A percentile compares a stretch with the other conserved stretches of the same genome.
Evolutionary conservation across 73 alveolate species (phyloP).

Genomic region (Paramecium sonneborni): DNA sequence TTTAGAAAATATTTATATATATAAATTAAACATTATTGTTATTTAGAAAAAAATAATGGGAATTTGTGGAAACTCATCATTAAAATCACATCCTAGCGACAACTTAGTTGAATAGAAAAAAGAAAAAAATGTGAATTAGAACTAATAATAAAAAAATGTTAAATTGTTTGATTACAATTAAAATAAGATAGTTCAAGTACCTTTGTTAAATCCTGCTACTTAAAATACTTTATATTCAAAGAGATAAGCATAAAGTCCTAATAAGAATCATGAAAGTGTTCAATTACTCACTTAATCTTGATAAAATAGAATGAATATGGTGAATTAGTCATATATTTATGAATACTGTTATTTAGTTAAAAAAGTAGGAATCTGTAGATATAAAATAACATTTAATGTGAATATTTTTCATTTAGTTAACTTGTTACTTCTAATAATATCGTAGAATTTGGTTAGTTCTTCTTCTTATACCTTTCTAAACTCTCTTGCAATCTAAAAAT

Average conservation of each 20-base stretch:
- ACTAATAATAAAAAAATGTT: background rate
- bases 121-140: background rate
- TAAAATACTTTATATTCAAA: background rate
- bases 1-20: background rate
- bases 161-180: background rate
- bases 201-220: too few relatives aligned
- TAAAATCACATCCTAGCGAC: background rate
- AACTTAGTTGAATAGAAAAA: background rate
- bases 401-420: conserved; percentile 50
- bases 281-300: background rate
- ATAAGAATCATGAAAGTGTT: background rate
- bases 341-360: too few relatives aligned
- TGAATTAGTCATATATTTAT: too few relatives aligned
- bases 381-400: background rate
- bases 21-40: background rate
- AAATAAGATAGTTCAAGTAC: background rate
- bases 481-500: conserved; percentile 70
- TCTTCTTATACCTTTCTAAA: conserved; percentile 66
- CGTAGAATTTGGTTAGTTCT: conserved; percentile 71
- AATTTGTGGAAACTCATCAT: conserved; percentile 10
- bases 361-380: background rate
- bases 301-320: too few relatives aligned
- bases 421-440: conserved; percentile 66
- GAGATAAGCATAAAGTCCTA: background rate
- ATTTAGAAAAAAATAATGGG: background rate